Evolutionary conservation across 2,329 filamentous ascomycete species (phyloP).

Genomic region (Aspergillus sergii): DNA sequence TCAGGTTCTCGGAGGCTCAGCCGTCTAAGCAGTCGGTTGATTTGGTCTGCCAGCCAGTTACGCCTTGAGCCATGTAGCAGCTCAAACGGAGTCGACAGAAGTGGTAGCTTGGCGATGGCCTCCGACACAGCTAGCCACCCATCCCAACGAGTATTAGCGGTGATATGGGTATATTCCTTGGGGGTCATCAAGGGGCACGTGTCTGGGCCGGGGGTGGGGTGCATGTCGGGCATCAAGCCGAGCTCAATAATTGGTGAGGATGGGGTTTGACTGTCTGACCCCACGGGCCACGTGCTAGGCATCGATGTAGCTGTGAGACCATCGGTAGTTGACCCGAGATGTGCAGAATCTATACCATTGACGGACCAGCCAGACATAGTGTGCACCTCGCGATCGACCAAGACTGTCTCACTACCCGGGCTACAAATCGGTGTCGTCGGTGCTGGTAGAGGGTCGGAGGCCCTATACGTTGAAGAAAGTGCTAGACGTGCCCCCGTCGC

Average conservation of each 20-base stretch:
- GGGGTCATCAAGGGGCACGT: background rate
- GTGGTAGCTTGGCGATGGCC: background rate
- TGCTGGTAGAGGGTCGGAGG: background rate
- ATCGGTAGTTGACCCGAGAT: background rate
- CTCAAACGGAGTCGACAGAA: background rate
- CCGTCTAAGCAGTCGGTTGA: conserved; percentile 3
- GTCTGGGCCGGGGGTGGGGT: background rate
- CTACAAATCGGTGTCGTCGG: background rate
- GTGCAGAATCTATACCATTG: background rate
- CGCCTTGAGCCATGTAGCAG: conserved; percentile 11
- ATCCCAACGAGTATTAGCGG: background rate
- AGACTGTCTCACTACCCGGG: background rate
- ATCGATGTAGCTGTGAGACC: background rate
- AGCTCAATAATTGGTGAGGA: background rate
- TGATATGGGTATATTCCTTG: background rate
- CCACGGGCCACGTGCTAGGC: background rate
- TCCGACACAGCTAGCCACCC: background rate
- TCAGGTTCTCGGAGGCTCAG: conserved; percentile 7
- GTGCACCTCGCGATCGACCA: too few relatives aligned
- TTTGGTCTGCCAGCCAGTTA: conserved; percentile 11
- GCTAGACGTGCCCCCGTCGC: background rate
- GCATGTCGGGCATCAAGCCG: background rate
- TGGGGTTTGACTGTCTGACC: background rate
- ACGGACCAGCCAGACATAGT: background rate
- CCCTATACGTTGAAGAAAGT: background rate